phyloP scores from a whole-genome alignment of 164 flowering plant species.

The Warburgia ugandensis region DNA sequence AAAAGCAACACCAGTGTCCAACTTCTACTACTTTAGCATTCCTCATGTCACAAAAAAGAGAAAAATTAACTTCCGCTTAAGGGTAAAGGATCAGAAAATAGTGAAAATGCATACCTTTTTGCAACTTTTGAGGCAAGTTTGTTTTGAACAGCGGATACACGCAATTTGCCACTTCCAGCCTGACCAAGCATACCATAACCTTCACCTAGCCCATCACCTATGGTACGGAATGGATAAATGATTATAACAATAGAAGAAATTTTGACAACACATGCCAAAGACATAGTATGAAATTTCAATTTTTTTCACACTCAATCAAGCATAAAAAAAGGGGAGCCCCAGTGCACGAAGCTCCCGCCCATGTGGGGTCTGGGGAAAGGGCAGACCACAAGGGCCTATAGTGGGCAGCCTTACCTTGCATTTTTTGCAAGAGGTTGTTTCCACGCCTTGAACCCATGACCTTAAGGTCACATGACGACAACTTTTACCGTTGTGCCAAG shows the following conservation, averaged over 20 bases:
- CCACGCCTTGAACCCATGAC: no score
- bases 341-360: no score
- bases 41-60: not conserved
- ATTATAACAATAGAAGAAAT: not conserved
- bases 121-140: slow-evolving; percentile 95
- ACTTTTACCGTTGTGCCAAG: no score
- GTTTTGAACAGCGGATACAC: slow-evolving; percentile 85
- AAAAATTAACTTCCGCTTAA: not conserved
- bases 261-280: not conserved
- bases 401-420: no score
- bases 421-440: no score
- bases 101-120: slow-evolving; percentile 53
- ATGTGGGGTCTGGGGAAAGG: no score
- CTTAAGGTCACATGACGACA: no score
- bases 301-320: no score
- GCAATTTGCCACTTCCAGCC: slow-evolving; percentile 93
- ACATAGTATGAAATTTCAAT: not conserved
- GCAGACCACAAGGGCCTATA: no score
- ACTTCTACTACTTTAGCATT: not conserved
- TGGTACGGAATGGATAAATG: not conserved
- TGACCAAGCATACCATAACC: slow-evolving; percentile 99
- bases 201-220: slow-evolving; percentile 98
- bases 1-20: not conserved
- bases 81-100: not conserved
- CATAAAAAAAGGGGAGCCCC: no score